Conservation (phyloP, 1,284 basidiomycete species). For the Pseudozyma sp. region DNA sequence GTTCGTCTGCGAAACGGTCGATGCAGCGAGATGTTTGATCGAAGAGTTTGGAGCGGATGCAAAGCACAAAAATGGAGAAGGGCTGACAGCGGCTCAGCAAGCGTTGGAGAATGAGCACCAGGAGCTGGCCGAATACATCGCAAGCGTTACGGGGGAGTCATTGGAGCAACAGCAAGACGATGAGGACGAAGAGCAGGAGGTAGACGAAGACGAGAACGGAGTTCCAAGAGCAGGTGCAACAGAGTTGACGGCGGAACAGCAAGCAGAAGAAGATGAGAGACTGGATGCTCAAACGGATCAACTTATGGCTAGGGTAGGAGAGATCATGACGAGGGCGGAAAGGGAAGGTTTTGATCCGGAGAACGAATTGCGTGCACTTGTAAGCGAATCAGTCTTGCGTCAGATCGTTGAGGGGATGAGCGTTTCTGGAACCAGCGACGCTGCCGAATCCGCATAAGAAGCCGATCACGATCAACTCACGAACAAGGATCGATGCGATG, state of each 20-base stretch:
- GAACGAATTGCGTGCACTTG: slow-evolving; percentile 48
- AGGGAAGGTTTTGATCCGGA: slow-evolving; percentile 53
- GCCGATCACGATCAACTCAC: no score
- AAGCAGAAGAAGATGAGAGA: slow-evolving; percentile 32
- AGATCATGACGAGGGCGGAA: slow-evolving; percentile 55
- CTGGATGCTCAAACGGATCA: slow-evolving; percentile 45
- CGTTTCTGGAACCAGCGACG: background rate
- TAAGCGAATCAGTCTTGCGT: slow-evolving; percentile 53
- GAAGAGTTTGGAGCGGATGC: slow-evolving; percentile 62
- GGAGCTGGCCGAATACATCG: slow-evolving; percentile 58
- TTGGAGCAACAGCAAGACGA: slow-evolving; percentile 16
- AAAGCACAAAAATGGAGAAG: slow-evolving; percentile 56
- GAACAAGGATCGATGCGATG: background rate
- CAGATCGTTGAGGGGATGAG: slow-evolving; percentile 59
- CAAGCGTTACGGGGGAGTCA: slow-evolving; percentile 54
- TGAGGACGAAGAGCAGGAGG: slow-evolving; percentile 29
- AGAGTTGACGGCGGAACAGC: slow-evolving; percentile 17
- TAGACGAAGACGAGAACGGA: slow-evolving; percentile 43
- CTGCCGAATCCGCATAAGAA: slow-evolving; percentile 5
- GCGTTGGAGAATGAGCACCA: slow-evolving; percentile 58
- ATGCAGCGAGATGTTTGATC: slow-evolving; percentile 56
- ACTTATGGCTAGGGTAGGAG: slow-evolving; percentile 53
- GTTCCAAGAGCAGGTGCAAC: slow-evolving; percentile 6
- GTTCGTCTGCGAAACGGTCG: slow-evolving; percentile 64
- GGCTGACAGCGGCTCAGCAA: slow-evolving; percentile 56